These are phyloP conservation scores for Fraxinus floribunda DNA, from an alignment of 305 asterid species.

Conservation along the genomic window DNA sequence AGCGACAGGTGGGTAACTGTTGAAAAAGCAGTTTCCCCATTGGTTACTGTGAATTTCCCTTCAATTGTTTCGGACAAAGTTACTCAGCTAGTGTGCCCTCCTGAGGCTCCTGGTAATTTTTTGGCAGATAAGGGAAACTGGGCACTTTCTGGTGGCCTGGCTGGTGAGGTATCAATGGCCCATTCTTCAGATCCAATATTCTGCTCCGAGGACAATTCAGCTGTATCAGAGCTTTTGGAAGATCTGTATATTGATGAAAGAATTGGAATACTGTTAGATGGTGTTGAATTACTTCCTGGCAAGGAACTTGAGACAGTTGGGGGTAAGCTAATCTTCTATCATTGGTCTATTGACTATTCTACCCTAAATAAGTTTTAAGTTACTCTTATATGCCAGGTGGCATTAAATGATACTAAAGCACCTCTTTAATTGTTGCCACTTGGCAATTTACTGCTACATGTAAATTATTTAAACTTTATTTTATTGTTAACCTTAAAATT, in stretches of 20 bases:
- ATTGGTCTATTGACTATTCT: constrained; percentile 1
- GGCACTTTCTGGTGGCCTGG: constrained; percentile 20
- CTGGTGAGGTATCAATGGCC: constrained; percentile 33
- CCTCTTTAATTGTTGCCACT: constrained; percentile 16
- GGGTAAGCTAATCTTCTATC: constrained; percentile 48
- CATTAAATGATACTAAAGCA: constrained; percentile 7
- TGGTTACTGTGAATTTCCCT: constrained; percentile 57
- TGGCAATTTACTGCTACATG: background rate
- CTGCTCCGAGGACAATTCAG: constrained; percentile 34
- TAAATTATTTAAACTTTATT: background rate
- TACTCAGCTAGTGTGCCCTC: constrained; percentile 84
- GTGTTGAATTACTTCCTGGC: constrained; percentile 64
- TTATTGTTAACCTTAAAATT: background rate
- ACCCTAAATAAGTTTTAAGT: constrained; percentile 6
- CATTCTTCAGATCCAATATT: constrained; percentile 32
- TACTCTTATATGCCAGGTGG: constrained; percentile 21
- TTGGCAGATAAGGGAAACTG: constrained; percentile 61
- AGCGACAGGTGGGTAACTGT: constrained; percentile 96
- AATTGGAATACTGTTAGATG: constrained; percentile 70
- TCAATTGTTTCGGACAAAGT: constrained; percentile 82
- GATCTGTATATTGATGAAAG: constrained; percentile 71
- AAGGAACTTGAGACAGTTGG: constrained; percentile 77
- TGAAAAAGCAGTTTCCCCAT: constrained; percentile 94
- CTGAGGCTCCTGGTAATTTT: constrained; percentile 98
- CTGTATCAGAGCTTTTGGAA: constrained; percentile 37